Percentiles rank a stretch among this genome's conserved stretches.
Evolutionary conservation across 2,329 filamentous ascomycete species (phyloP).

Genomic region (Lecanicillium sp.): DNA sequence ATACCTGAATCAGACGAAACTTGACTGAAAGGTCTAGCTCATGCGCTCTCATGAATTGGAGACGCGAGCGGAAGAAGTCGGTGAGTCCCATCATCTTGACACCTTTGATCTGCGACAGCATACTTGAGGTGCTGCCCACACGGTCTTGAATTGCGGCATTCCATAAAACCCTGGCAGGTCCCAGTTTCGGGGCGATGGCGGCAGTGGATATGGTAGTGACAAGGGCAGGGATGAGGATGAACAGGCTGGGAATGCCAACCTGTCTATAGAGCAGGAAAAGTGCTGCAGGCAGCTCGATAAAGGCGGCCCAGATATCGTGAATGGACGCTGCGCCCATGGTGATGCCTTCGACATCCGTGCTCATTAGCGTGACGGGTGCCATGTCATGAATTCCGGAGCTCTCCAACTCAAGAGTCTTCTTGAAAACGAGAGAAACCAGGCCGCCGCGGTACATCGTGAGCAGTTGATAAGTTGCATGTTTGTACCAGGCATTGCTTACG

Average conservation of each 20-base stretch:
- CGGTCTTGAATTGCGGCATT: constrained; percentile 34
- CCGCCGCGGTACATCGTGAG: constrained; percentile 32
- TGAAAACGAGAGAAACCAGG: constrained; percentile 42
- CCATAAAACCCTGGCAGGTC: constrained; percentile 33
- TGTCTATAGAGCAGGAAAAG: constrained; percentile 31
- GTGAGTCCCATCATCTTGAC: constrained; percentile 40
- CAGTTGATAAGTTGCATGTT: constrained; percentile 30
- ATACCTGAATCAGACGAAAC: constrained; percentile 31
- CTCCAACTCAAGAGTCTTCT: constrained; percentile 34
- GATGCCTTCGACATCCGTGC: constrained; percentile 36
- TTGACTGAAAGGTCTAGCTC: constrained; percentile 34
- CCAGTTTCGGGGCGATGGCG: constrained; percentile 23
- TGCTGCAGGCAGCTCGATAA: constrained; percentile 32
- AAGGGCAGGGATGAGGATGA: constrained; percentile 22
- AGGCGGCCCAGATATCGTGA: constrained; percentile 33
- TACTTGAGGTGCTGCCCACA: constrained; percentile 33
- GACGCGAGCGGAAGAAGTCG: constrained; percentile 24
- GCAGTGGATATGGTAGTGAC: constrained; percentile 19
- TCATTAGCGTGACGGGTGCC: constrained; percentile 40
- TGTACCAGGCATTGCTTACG: constrained; percentile 26
- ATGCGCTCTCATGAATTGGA: constrained; percentile 30
- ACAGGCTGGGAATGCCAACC: constrained; percentile 26
- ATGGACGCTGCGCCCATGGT: constrained; percentile 21
- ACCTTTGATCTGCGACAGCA: constrained; percentile 36
- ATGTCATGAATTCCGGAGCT: constrained; percentile 25